A percentile compares a stretch with the other conserved stretches of the same genome.
phyloP scores from a whole-genome alignment of 2,329 filamentous ascomycete species.

The Neonectria hederae region DNA sequence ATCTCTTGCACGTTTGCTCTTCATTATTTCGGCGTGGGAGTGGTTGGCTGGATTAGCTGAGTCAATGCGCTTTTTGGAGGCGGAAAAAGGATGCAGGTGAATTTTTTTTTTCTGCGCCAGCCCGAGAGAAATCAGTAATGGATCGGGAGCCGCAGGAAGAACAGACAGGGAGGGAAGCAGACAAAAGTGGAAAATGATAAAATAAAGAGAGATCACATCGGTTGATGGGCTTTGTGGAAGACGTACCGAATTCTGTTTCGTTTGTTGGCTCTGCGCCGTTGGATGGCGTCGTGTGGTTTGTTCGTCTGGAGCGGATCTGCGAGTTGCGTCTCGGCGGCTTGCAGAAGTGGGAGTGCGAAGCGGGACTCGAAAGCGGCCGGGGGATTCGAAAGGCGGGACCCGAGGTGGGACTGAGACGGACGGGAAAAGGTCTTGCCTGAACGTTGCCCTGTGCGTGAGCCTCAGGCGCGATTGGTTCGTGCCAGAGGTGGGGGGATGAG shows the following conservation, averaged over 20 bases:
- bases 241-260: background rate
- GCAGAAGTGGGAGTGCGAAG: background rate
- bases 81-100: constrained; percentile 6
- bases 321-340: background rate
- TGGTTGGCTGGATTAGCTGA: constrained; percentile 10
- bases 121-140: background rate
- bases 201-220: background rate
- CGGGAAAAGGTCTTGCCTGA: background rate
- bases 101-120: background rate
- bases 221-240: background rate
- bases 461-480: background rate
- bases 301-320: background rate
- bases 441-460: background rate
- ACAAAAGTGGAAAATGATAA: background rate
- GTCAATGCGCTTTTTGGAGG: background rate
- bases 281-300: background rate
- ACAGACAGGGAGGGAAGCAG: background rate
- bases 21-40: constrained; percentile 35
- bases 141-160: background rate
- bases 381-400: background rate
- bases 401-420: background rate
- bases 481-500: background rate
- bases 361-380: background rate
- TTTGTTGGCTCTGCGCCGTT: background rate
- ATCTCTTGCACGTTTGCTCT: constrained; percentile 53